phyloP scores from a whole-genome alignment of 2,329 filamentous ascomycete genomes.

The Aspergillus tamarii region DNA sequence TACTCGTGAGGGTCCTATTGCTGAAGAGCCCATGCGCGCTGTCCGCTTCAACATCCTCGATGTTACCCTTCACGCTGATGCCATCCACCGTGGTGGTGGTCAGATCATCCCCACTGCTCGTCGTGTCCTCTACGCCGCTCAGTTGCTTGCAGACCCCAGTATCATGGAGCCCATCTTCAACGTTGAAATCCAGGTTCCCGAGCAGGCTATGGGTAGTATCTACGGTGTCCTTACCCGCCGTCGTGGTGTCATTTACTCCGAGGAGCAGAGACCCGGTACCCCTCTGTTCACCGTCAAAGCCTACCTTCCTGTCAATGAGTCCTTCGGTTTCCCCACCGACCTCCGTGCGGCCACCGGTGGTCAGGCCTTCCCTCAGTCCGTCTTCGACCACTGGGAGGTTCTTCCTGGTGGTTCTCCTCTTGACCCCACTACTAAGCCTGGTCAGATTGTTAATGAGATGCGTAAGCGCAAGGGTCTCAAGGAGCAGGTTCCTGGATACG shows the following conservation, averaged over 20 bases:
- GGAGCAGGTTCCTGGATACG: slow-evolving; percentile 86
- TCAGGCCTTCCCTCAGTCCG: slow-evolving; percentile 97
- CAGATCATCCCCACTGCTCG: slow-evolving; percentile 97
- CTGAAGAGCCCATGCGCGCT: slow-evolving; percentile 96
- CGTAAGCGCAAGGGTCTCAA: slow-evolving; percentile 99
- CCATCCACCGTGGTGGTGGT: slow-evolving; percentile 98
- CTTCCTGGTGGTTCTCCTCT: slow-evolving; percentile 92
- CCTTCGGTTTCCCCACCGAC: slow-evolving; percentile 98
- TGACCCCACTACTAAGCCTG: slow-evolving; percentile 79
- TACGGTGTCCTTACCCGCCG: slow-evolving; percentile 97
- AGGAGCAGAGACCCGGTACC: slow-evolving; percentile 97
- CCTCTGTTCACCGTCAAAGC: slow-evolving; percentile 99
- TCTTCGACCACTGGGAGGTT: slow-evolving; percentile 99
- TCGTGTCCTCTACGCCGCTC: slow-evolving; percentile 93
- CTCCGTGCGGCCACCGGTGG: slow-evolving; percentile 90
- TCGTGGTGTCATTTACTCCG: slow-evolving; percentile 98
- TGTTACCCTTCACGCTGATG: slow-evolving; percentile 99
- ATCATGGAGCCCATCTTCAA: slow-evolving; percentile 98
- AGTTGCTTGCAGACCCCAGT: slow-evolving; percentile 86
- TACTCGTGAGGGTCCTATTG: slow-evolving; percentile 93
- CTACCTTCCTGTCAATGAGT: slow-evolving; percentile 95
- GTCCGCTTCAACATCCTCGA: slow-evolving; percentile 99
- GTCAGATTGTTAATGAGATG: slow-evolving; percentile 81
- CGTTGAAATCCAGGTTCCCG: slow-evolving; percentile 98
- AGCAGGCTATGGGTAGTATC: slow-evolving; percentile 99